phyloP scores from a whole-genome alignment of 1,284 basidiomycete species.

The Cutaneotrichosporon dermatis region DNA sequence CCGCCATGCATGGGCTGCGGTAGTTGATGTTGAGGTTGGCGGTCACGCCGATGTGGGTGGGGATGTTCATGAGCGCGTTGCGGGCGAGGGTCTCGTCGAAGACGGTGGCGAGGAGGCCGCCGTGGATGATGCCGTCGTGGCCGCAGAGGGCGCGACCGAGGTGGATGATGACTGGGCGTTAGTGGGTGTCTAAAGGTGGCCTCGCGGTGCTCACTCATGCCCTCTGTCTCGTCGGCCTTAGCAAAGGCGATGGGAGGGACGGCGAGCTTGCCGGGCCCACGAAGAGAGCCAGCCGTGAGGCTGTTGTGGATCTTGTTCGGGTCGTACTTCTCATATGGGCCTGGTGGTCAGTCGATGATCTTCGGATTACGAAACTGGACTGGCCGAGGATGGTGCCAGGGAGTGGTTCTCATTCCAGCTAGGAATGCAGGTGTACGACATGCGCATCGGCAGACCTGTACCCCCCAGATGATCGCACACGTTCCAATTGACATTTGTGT shows the following conservation, averaged over 20 bases:
- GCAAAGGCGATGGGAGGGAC: slow-evolving; percentile 69
- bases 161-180: slow-evolving; percentile 61
- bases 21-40: slow-evolving; percentile 73
- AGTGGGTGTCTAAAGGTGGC: too few relatives aligned
- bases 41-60: slow-evolving; percentile 88
- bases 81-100: slow-evolving; percentile 81
- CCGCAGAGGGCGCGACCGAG: slow-evolving; percentile 78
- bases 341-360: slow-evolving; percentile 43
- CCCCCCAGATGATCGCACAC: too few relatives aligned
- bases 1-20: slow-evolving; percentile 72
- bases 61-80: slow-evolving; percentile 74
- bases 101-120: slow-evolving; percentile 83
- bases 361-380: too few relatives aligned
- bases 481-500: too few relatives aligned
- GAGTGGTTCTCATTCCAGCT: too few relatives aligned
- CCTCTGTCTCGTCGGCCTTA: slow-evolving; percentile 69
- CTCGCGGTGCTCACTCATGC: slow-evolving; percentile 47
- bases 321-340: slow-evolving; percentile 64
- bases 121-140: slow-evolving; percentile 90
- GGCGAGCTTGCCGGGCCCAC: slow-evolving; percentile 78
- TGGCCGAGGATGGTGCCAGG: too few relatives aligned
- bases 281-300: slow-evolving; percentile 75
- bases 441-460: too few relatives aligned
- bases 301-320: slow-evolving; percentile 68
- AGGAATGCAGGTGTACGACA: too few relatives aligned